Evolutionary conservation across 352 stramenopile species (phyloP).

Genomic region (Phytophthora sp.): DNA sequence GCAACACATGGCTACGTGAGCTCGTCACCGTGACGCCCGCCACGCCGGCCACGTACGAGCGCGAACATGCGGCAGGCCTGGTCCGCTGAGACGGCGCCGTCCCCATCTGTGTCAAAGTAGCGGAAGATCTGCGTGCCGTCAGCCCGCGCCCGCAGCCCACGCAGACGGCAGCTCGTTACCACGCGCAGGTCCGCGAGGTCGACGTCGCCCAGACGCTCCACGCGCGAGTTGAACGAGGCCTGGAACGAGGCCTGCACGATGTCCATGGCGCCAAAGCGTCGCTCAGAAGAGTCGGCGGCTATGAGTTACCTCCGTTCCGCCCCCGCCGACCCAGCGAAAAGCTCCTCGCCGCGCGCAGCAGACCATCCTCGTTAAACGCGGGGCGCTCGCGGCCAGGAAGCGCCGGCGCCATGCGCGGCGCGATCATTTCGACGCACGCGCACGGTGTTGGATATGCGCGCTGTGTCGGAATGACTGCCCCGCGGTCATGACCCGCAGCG

Average conservation of each 20-base stretch:
- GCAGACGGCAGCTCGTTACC: slow-evolving; percentile 23
- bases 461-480: slow-evolving; percentile 6
- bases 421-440: slow-evolving; percentile 20
- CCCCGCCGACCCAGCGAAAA: slow-evolving; percentile 8
- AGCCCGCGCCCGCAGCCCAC: background rate
- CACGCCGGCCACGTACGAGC: no score
- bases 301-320: no score
- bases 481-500: slow-evolving; percentile 4
- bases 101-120: slow-evolving; percentile 74
- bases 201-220: slow-evolving; percentile 51
- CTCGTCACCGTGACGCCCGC: no score
- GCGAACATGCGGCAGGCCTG: slow-evolving; percentile 70
- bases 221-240: slow-evolving; percentile 63
- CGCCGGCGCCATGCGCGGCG: background rate
- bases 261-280: slow-evolving; percentile 44
- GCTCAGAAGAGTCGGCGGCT: background rate
- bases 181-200: slow-evolving; percentile 60
- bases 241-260: slow-evolving; percentile 71
- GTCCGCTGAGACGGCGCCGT: slow-evolving; percentile 61
- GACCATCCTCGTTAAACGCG: no score
- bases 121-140: slow-evolving; percentile 58
- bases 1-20: background rate
- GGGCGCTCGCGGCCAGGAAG: no score
- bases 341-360: no score
- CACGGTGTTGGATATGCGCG: no score